A percentile compares a stretch with the other conserved stretches of the same genome.
phyloP scores from a whole-genome alignment of 345 rosid species.

The Syzygium grande region DNA sequence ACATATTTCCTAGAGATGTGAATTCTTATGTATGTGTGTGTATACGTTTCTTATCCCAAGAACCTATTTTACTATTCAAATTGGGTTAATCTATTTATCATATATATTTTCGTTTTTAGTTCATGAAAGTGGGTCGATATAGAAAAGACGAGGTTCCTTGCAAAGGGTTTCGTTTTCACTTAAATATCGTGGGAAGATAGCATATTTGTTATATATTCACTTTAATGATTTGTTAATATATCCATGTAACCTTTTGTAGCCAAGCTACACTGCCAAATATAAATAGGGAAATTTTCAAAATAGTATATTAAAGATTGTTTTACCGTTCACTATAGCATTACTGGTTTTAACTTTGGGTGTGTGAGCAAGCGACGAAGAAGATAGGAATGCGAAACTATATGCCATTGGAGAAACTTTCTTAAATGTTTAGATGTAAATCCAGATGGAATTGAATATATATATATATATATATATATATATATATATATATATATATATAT shows the following conservation, averaged over 20 bases:
- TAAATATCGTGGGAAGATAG: neutral
- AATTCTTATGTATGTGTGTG: too few species aligned
- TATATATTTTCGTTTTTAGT: neutral
- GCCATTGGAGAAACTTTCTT: neutral
- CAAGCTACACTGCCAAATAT: neutral
- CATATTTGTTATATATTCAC: neutral
- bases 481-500: too few species aligned
- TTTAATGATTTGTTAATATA: neutral
- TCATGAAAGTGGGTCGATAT: neutral
- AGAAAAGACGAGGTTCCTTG: neutral
- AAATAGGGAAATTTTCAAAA: neutral
- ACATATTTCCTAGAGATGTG: too few species aligned
- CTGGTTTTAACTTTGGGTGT: neutral
- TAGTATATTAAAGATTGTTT: neutral
- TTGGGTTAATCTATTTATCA: neutral
- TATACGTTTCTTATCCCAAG: too few species aligned
- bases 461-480: too few species aligned
- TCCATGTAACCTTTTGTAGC: neutral
- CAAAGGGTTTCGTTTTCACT: neutral
- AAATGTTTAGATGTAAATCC: neutral
- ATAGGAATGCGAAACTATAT: neutral
- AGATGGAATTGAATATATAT: neutral
- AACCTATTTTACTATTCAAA: too few species aligned
- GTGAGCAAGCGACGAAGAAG: neutral
- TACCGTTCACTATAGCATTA: neutral